These are phyloP conservation scores for Leccinum arenicola DNA, from an alignment of 768 basidiomycete genomes.

Conservation along the genomic window DNA sequence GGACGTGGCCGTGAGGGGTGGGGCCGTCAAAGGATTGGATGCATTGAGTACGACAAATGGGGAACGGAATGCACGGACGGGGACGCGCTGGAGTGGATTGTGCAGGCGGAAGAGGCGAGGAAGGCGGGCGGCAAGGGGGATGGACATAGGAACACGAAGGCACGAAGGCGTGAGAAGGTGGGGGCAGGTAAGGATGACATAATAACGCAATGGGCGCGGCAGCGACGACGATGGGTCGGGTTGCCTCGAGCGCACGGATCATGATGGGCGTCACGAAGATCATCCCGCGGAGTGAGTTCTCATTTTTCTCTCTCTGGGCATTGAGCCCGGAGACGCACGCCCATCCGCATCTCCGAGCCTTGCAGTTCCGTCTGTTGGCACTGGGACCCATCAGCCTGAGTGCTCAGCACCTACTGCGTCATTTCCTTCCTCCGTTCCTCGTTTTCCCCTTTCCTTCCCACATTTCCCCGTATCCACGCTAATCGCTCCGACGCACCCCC, in stretches of 20 bases:
- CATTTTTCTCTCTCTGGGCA: background rate
- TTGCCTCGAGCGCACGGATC: background rate
- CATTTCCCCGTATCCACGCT: slow-evolving; percentile 9
- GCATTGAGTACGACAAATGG: slow-evolving; percentile 55
- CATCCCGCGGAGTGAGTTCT: background rate
- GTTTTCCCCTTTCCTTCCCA: slow-evolving; percentile 3
- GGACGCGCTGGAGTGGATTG: background rate
- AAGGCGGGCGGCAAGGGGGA: slow-evolving; percentile 4
- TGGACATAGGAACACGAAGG: slow-evolving; percentile 18
- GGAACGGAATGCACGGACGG: slow-evolving; percentile 58
- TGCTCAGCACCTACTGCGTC: slow-evolving; percentile 3
- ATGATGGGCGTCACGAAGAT: background rate
- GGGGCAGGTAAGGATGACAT: slow-evolving; percentile 26
- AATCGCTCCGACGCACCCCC: slow-evolving; percentile 17
- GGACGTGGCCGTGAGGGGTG: slow-evolving; percentile 29
- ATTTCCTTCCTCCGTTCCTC: slow-evolving; percentile 11
- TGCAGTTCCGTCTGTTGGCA: background rate
- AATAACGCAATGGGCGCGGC: slow-evolving; percentile 8
- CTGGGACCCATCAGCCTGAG: background rate
- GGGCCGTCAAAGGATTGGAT: slow-evolving; percentile 32
- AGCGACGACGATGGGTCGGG: background rate
- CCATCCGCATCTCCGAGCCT: slow-evolving; percentile 17
- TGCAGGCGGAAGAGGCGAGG: slow-evolving; percentile 4
- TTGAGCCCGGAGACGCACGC: slow-evolving; percentile 1
- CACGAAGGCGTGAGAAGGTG: slow-evolving; percentile 25